phyloP scores from a whole-genome alignment of 2,329 filamentous ascomycete species.

The Onygenales sp. region DNA sequence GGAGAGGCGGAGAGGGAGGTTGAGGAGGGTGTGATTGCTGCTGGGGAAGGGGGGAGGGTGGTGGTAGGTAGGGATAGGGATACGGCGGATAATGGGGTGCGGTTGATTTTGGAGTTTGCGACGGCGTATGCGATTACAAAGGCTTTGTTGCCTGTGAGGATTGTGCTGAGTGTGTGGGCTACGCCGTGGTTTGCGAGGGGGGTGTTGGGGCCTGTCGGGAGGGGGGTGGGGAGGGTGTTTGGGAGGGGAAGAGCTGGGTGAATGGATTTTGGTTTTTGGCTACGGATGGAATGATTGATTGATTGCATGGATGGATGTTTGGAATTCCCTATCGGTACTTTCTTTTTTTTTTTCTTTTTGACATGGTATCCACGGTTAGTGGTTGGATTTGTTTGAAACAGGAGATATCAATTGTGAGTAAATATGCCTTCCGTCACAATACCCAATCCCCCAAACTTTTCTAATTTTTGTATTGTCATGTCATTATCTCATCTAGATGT shows the following conservation, averaged over 20 bases:
- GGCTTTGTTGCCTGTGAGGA: conserved; percentile 64
- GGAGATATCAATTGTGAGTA: neutral
- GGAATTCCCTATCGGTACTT: neutral
- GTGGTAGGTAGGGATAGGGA: neutral
- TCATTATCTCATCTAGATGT: conserved; percentile 1
- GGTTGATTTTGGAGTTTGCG: conserved; percentile 59
- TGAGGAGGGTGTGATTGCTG: conserved; percentile 20
- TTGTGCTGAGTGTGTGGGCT: conserved; percentile 72
- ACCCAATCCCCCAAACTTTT: neutral
- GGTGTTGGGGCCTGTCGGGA: conserved; percentile 43
- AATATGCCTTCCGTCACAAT: neutral
- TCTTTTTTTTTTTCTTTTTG: no score
- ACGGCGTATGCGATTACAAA: conserved; percentile 90
- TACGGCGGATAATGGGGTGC: conserved; percentile 34
- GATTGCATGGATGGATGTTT: neutral
- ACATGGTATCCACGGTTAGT: no score
- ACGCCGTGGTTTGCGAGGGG: conserved; percentile 84
- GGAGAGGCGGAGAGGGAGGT: conserved; percentile 36
- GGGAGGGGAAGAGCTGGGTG: conserved; percentile 13
- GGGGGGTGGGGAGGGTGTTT: conserved; percentile 30
- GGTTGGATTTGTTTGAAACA: no score
- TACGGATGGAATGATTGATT: neutral
- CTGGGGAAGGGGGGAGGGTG: conserved; percentile 13
- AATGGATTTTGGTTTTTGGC: conserved; percentile 4
- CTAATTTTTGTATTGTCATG: conserved; percentile 2